Conservation (phyloP, 2,329 filamentous ascomycete genomes). For the Penicillium expansum region DNA sequence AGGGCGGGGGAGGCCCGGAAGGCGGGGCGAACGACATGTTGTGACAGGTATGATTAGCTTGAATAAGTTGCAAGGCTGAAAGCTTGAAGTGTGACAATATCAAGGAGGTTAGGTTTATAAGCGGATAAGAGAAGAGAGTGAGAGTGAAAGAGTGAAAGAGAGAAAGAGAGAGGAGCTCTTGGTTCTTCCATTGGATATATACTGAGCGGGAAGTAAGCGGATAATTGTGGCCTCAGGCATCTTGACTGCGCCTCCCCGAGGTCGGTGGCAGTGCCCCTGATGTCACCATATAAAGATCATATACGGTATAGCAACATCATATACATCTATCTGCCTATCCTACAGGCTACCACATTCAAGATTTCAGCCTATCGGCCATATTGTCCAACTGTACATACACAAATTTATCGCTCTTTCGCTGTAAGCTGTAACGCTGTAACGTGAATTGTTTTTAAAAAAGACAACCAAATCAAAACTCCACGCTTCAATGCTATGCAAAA, state of each 20-base stretch:
- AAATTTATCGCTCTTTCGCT: no score
- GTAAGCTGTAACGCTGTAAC: no score
- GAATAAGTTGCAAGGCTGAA: not conserved
- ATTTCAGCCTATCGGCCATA: not conserved
- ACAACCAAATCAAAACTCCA: not conserved
- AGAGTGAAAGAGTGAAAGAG: not conserved
- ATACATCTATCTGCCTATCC: no score
- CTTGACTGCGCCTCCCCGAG: slow-evolving; percentile 7
- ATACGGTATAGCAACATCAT: not conserved
- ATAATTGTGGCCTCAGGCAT: slow-evolving; percentile 8
- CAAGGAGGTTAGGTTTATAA: not conserved
- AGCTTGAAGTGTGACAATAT: not conserved
- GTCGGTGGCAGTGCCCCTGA: slow-evolving; percentile 20
- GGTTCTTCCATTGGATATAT: not conserved
- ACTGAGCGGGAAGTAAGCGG: slow-evolving; percentile 4
- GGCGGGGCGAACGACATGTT: slow-evolving; percentile 44
- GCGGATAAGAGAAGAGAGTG: not conserved
- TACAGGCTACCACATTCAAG: not conserved
- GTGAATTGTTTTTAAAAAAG: no score
- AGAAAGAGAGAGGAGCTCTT: not conserved
- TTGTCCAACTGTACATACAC: not conserved
- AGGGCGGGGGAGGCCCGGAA: slow-evolving; percentile 55
- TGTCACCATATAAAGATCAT: slow-evolving; percentile 2
- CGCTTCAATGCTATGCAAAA: slow-evolving; percentile 2
- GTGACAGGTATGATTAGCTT: not conserved